A percentile compares a stretch with the other conserved stretches of the same genome.
Conservation (phyloP, 1,139 yeast genomes). For the Saccharomycopsis crataegensis region DNA sequence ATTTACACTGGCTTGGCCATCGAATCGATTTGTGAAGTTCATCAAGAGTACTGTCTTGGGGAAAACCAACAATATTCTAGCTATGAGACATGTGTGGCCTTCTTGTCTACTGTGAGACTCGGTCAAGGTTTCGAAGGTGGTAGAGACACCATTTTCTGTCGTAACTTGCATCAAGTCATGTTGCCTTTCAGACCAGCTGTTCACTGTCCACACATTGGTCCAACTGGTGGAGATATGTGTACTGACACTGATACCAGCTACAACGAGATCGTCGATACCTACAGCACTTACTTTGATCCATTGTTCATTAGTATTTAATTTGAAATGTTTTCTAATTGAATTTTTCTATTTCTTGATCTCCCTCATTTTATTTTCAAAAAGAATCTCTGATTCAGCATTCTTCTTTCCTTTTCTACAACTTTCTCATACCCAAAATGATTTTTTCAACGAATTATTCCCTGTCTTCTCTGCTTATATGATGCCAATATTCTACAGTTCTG, state of each 20-base stretch:
- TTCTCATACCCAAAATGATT: no score
- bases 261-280: constrained; percentile 12
- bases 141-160: constrained; percentile 23
- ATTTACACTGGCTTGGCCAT: constrained; percentile 12
- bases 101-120: constrained; percentile 18
- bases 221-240: constrained; percentile 25
- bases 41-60: constrained; percentile 20
- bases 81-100: constrained; percentile 20
- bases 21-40: constrained; percentile 22
- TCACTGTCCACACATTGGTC: constrained; percentile 25
- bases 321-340: no score
- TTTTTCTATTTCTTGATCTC: no score
- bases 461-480: no score
- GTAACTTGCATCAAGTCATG: constrained; percentile 25
- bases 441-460: no score
- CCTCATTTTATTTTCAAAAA: no score
- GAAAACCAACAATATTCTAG: constrained; percentile 17
- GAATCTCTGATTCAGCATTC: no score
- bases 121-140: constrained; percentile 25
- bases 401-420: no score
- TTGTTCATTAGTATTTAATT: constrained; percentile 1
- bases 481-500: no score
- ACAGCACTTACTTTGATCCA: constrained; percentile 9
- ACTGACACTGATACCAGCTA: constrained; percentile 21
- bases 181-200: constrained; percentile 22